These are phyloP conservation scores for Chrysoporthe puriensis DNA, from an alignment of 2,329 filamentous ascomycete species.

Conservation along the genomic window DNA sequence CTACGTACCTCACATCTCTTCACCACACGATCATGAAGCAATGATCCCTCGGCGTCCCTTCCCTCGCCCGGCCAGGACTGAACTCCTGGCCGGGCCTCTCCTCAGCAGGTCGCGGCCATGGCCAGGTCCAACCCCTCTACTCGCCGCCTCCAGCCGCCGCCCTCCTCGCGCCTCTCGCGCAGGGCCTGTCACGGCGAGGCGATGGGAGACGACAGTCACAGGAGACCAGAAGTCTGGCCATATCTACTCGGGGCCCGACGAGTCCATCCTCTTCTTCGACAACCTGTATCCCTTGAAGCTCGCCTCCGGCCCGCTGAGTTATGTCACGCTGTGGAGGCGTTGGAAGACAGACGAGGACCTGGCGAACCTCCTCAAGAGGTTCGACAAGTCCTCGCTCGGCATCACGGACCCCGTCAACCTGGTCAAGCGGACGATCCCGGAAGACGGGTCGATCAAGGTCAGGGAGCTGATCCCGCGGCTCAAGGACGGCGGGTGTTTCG, in stretches of 20 bases:
- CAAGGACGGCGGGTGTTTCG: slow-evolving; percentile 91
- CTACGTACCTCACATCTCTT: not conserved
- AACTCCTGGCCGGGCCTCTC: slow-evolving; percentile 31
- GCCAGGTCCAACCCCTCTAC: not conserved
- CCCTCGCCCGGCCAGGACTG: slow-evolving; percentile 39
- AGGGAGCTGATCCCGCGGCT: slow-evolving; percentile 82
- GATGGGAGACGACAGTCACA: slow-evolving; percentile 49
- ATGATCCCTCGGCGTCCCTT: slow-evolving; percentile 40
- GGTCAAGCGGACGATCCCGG: slow-evolving; percentile 65
- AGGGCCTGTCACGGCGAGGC: not conserved
- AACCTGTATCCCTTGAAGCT: slow-evolving; percentile 86
- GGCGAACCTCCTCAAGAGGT: slow-evolving; percentile 53
- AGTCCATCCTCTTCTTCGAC: slow-evolving; percentile 88
- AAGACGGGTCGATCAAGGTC: slow-evolving; percentile 60
- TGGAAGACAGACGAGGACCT: slow-evolving; percentile 56
- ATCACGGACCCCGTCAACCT: slow-evolving; percentile 56
- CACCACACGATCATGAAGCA: slow-evolving; percentile 32
- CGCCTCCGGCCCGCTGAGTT: slow-evolving; percentile 34
- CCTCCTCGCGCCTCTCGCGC: not conserved
- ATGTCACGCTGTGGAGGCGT: slow-evolving; percentile 47
- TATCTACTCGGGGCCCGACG: slow-evolving; percentile 74
- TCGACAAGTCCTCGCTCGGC: slow-evolving; percentile 55
- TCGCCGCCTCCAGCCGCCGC: not conserved
- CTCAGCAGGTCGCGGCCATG: slow-evolving; percentile 3
- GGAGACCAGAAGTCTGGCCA: slow-evolving; percentile 76